Evolutionary conservation across 1,284 basidiomycete species (phyloP), one percentile per base, ranked within the genome.

Genomic region (Ceratorhiza oryzae-sativae): DNA sequence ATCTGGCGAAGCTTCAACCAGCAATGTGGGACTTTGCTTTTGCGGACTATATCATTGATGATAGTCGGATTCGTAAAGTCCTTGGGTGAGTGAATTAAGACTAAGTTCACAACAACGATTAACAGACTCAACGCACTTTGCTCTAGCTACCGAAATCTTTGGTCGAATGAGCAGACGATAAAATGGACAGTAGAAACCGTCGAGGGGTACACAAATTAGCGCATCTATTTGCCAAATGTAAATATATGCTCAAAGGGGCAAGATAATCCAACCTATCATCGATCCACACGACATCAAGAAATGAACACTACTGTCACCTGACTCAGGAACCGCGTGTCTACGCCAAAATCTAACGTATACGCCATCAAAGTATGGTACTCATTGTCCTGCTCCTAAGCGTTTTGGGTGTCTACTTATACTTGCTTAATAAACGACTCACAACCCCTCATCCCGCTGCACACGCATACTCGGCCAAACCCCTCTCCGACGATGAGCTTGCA

Each of bases 41-140:
- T 46, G 65, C 65, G 3, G 65, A 68, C 42, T 41, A 55, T 13
- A 56, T 68, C 8, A 45, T 68, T 32, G 65, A 68, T 58, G 65
- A 68, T 36, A 56, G 36, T 30, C 25, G 39, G 27, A 41, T 51
- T 15, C 65, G 65, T 13, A 58, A 68, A 27, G 39, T 68, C 18
- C 53, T 68, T 42, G 65, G 65, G 65, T 68, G 25, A 56, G 65
- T 27, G 39, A 3, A 3, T 41, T 41, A n/a, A 13, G 15, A 10
- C n/a, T 39, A n/a, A 20, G 6, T 2, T 2, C 23, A 23, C 4
- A 4, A 4, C 25, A 13, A 49, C 5, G 27, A 4, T 27, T 49
- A 5, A 49, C 48, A 18, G 36, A 39, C 36, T 4, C n/a, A 46
- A 5, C n/a, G n/a, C 45, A n/a, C 45, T 8, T 23, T 34, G 23